phyloP scores from a whole-genome alignment of 306 rosid genomes.

The Glycine latifolia region DNA sequence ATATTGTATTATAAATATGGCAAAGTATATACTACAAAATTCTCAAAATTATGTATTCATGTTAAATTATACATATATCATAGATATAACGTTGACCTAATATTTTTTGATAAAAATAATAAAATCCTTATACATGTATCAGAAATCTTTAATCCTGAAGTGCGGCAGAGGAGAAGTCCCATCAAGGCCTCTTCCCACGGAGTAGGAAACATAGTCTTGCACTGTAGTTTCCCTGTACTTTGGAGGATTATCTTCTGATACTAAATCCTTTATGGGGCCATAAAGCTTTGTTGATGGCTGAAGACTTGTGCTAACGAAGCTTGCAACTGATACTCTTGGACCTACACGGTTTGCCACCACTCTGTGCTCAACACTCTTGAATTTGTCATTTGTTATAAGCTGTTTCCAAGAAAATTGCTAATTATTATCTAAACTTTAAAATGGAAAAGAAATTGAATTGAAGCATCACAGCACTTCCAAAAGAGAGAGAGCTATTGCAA shows the following conservation, averaged over 20 bases:
- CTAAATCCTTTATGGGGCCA: constrained; percentile 48
- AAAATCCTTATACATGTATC: not conserved
- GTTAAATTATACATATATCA: not conserved
- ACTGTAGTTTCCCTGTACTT: constrained; percentile 49
- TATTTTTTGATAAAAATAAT: too few species aligned
- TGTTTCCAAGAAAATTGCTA: constrained; percentile 8
- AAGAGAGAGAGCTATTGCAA: not conserved
- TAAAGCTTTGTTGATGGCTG: constrained; percentile 51
- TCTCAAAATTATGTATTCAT: not conserved
- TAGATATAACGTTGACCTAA: not conserved
- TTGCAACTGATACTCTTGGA: constrained; percentile 48
- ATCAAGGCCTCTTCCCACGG: constrained; percentile 38
- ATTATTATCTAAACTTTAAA: not conserved
- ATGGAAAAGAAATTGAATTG: constrained; percentile 2
- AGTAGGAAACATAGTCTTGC: constrained; percentile 28
- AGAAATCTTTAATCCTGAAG: constrained; percentile 37
- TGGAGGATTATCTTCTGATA: constrained; percentile 51
- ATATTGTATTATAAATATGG: too few species aligned
- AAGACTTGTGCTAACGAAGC: constrained; percentile 45
- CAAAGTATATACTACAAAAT: too few species aligned
- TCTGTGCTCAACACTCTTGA: constrained; percentile 53
- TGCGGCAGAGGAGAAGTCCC: constrained; percentile 47
- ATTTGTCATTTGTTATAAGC: constrained; percentile 53
- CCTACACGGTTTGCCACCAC: constrained; percentile 42
- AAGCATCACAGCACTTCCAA: not conserved